phyloP scores from a whole-genome alignment of 352 stramenopile species.

The Globisporangium irregulare region DNA sequence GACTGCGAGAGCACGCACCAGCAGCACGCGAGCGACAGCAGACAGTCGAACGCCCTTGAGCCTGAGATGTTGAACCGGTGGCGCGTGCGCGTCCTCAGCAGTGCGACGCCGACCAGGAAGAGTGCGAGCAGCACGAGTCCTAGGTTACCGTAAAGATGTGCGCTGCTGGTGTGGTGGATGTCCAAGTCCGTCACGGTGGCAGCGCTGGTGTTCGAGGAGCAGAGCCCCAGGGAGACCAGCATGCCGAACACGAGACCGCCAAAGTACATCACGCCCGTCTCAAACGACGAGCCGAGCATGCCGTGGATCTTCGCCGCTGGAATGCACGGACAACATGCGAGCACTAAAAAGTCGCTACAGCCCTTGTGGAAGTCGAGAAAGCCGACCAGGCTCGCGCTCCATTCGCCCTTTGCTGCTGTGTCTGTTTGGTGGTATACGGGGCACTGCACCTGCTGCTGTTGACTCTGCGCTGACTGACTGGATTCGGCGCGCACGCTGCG shows the following conservation, averaged over 20 bases:
- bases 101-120: constrained; percentile 41
- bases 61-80: constrained; percentile 40
- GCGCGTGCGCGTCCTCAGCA: constrained; percentile 38
- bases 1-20: constrained; percentile 59
- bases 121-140: constrained; percentile 24
- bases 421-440: neutral
- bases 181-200: neutral
- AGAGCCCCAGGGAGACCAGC: constrained; percentile 32
- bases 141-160: constrained; percentile 13
- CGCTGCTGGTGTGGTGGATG: neutral
- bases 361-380: constrained; percentile 4
- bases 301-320: constrained; percentile 38
- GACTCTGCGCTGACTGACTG: constrained; percentile 14
- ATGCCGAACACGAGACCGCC: constrained; percentile 34
- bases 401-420: neutral
- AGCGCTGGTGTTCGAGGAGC: constrained; percentile 17
- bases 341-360: neutral
- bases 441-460: neutral
- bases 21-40: constrained; percentile 39
- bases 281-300: constrained; percentile 32
- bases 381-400: constrained; percentile 4
- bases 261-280: constrained; percentile 43
- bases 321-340: constrained; percentile 41
- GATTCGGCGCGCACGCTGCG: constrained; percentile 16
- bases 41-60: constrained; percentile 29